Evolutionary conservation across 345 rosid genomes (phyloP), one percentile per base, ranked within the genome.

Genomic region (Pseudoturritis turrita): DNA sequence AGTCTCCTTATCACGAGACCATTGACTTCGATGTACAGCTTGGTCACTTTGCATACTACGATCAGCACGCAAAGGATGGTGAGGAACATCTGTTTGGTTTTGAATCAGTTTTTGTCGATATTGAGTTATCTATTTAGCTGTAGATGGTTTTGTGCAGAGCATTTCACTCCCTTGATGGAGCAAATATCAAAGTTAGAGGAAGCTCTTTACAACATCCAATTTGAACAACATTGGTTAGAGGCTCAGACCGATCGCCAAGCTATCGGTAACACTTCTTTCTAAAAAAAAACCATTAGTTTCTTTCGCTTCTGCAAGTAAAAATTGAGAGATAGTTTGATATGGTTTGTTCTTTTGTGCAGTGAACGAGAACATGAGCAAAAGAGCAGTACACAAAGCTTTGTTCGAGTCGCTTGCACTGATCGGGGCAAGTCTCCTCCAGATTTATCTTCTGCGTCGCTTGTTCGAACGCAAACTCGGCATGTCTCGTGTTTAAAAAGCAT

Each of bases 231-330:
- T 68, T 90, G 94, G 91, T 62, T 90, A 52, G 90, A 85, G 78
- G 94, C 94, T 72, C 96, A 88, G 81, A 85, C 88, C 2, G 85
- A 86, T 57, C 84, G 89, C 62, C 96, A 90, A 74, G 85, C 86
- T 10, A 67, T 85, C 35, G 83, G 94, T 84, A 82, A 76, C 44
- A 10, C 19, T 51, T 9, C 9, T 31, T 39, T 33, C 26, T 12
- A 0, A 12, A 3, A 15, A 19, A 5, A 46, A 1, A 0, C 0
- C 23, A 0, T n/a, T 18, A 45, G 1, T 18, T 28, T 6, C 46
- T n/a, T 18, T 2, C 1, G 3, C 23, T 10, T 10, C 15, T 37
- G 26, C 44, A 13, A 17, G 6, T 51, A 13, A 15, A 39, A 1
- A 19, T 10, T 10, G 8, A 36, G 52, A 39, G 28, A 31, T 21